Evolutionary conservation across 2,329 filamentous ascomycete species (phyloP).

Genomic region (Aplosporella prunicola): DNA sequence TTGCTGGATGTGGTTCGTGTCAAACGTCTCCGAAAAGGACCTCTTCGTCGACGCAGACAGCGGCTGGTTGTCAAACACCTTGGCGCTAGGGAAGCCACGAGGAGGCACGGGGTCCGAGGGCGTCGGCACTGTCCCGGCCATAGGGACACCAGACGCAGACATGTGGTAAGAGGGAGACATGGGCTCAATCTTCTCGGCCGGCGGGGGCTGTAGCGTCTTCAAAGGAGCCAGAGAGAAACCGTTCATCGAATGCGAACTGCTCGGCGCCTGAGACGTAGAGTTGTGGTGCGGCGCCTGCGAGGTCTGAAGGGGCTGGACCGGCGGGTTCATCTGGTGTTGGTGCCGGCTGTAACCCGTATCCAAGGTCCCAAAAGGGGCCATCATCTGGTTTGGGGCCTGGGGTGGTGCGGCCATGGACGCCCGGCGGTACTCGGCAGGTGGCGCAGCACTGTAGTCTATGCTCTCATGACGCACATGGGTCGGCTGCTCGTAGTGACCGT

Average conservation of each 20-base stretch:
- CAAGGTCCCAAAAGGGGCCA: conserved; percentile 25
- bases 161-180: conserved; percentile 36
- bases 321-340: conserved; percentile 25
- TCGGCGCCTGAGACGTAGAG: conserved; percentile 4
- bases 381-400: conserved; percentile 23
- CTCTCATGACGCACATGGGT: conserved; percentile 29
- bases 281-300: conserved; percentile 22
- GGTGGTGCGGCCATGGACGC: conserved; percentile 26
- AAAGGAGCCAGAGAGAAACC: conserved; percentile 34
- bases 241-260: conserved; percentile 19
- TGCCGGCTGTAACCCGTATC: conserved; percentile 27
- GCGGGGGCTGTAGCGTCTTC: conserved; percentile 29
- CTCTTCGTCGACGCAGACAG: conserved; percentile 33
- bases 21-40: conserved; percentile 37
- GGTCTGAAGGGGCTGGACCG: conserved; percentile 21
- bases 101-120: conserved; percentile 9
- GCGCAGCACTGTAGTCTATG: conserved; percentile 27
- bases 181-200: conserved; percentile 31
- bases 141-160: conserved; percentile 17
- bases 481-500: conserved; percentile 29
- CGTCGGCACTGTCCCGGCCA: conserved; percentile 6
- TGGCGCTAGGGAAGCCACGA: conserved; percentile 13
- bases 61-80: conserved; percentile 18
- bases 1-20: conserved; percentile 33
- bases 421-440: conserved; percentile 30